Evolutionary conservation across 2,329 filamentous ascomycete species (phyloP), one percentile per base, ranked within the genome.

Genomic region (Arthrobotrys entomopaga): DNA sequence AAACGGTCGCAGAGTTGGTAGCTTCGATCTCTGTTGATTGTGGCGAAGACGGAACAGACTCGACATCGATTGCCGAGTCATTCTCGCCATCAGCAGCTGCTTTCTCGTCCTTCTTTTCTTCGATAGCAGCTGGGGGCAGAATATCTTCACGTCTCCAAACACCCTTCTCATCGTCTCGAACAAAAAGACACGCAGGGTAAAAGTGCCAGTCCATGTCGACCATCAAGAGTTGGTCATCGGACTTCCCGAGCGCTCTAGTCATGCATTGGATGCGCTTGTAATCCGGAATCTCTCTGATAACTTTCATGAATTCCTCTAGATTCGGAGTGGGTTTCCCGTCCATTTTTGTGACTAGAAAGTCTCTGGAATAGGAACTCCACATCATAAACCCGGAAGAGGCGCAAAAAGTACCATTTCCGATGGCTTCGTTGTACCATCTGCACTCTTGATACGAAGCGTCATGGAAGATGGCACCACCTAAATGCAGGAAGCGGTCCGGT

Each of bases 181-280:
- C 78, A 38, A 78, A 79, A 46, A 79, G 60, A 13, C 77, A 77
- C 6, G 77, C 78, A 29, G 78, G 75, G 70, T 79, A 79, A 60
- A 79, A 79, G 64, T 79, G 78, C 24, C 78, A 76, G 26, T 79
- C 78, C 8, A 79, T 74, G 49, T 79, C 78, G 22, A 79, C 77
- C 78, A 79, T 78, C 65, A 79, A 65, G 40, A 78, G 67, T 40
- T 79, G 78, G 50, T 79, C 77, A 49, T 79, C 78, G 34, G 75
- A 77, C 42, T 77, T 78, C 8, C 78, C 78, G 46, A 79, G 71
- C 22, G 73, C 71, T 54, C 78, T 75, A 20, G 77, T 78, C 78
- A 79, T 79, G 49, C 78, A 77, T 20, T 78, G 78, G 40, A 79
- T 76, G 10, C 78, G 69, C 52, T 78, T 75, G 24, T 78, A 77